A percentile compares a stretch with the other conserved stretches of the same genome.
These are phyloP conservation scores for Jackrogersella minutella DNA, from an alignment of 495 filamentous ascomycete species.

Conservation along the genomic window DNA sequence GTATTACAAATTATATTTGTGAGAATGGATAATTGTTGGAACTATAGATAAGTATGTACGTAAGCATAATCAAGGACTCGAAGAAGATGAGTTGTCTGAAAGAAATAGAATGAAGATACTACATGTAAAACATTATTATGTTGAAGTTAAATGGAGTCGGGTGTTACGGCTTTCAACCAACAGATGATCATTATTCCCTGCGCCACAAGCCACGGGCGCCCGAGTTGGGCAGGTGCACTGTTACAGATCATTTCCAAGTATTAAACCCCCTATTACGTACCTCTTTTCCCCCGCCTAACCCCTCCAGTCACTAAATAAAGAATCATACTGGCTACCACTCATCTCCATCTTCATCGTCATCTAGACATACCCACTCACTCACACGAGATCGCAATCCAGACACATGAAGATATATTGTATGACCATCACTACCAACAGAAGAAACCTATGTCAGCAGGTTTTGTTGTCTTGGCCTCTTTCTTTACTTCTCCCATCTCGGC, in stretches of 20 bases:
- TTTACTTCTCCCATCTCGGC: no score
- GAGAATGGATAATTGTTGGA: not conserved
- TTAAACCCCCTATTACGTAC: constrained; percentile 7
- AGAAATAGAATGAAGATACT: not conserved
- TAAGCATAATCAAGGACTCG: not conserved
- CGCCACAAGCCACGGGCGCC: constrained; percentile 29
- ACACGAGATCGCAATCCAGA: no score
- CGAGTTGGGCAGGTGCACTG: not conserved
- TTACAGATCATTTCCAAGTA: constrained; percentile 30
- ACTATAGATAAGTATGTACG: not conserved
- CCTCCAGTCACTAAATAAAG: no score
- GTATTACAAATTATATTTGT: no score
- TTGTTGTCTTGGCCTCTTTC: no score
- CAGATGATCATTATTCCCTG: constrained; percentile 33
- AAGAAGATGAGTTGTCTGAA: not conserved
- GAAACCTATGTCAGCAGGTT: no score
- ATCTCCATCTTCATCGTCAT: no score
- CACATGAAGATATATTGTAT: no score
- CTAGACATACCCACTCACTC: no score
- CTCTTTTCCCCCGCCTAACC: not conserved
- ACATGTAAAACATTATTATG: not conserved
- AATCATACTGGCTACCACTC: no score
- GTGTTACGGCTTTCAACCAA: constrained; percentile 15
- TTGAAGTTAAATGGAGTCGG: not conserved
- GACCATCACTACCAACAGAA: no score